phyloP scores from a whole-genome alignment of 768 basidiomycete genomes.

The Fistulinella prunicolor region DNA sequence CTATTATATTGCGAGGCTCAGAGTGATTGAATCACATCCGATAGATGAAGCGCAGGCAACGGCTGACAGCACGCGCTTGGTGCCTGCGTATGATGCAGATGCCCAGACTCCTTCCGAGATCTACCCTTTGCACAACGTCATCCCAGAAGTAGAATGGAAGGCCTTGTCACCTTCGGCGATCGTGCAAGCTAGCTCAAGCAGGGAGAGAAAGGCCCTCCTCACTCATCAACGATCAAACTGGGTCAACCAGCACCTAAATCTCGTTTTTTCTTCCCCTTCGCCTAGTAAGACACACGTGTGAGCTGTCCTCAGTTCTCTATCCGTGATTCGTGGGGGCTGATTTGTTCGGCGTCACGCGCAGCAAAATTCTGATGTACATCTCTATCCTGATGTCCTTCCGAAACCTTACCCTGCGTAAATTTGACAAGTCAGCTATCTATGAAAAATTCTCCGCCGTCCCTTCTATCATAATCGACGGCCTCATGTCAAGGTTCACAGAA shows the following conservation, averaged over 20 bases:
- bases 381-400: constrained; percentile 77
- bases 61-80: constrained; percentile 62
- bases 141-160: constrained; percentile 80
- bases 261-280: constrained; percentile 38
- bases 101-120: constrained; percentile 71
- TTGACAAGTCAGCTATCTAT: constrained; percentile 49
- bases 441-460: constrained; percentile 61
- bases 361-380: constrained; percentile 78
- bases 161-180: constrained; percentile 58
- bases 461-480: constrained; percentile 62
- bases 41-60: constrained; percentile 66
- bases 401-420: constrained; percentile 38
- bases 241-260: constrained; percentile 64
- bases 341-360: constrained; percentile 26
- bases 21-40: background rate
- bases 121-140: constrained; percentile 71
- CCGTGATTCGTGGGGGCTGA: background rate
- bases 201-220: constrained; percentile 54
- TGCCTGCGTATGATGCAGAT: constrained; percentile 68
- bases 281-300: constrained; percentile 63
- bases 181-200: constrained; percentile 45
- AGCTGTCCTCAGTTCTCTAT: constrained; percentile 22
- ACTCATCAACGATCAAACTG: constrained; percentile 64
- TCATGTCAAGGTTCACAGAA: constrained; percentile 82
- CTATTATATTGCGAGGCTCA: background rate